Conservation (phyloP, 169 alveolate species). For the Eimeria sp. region DNA sequence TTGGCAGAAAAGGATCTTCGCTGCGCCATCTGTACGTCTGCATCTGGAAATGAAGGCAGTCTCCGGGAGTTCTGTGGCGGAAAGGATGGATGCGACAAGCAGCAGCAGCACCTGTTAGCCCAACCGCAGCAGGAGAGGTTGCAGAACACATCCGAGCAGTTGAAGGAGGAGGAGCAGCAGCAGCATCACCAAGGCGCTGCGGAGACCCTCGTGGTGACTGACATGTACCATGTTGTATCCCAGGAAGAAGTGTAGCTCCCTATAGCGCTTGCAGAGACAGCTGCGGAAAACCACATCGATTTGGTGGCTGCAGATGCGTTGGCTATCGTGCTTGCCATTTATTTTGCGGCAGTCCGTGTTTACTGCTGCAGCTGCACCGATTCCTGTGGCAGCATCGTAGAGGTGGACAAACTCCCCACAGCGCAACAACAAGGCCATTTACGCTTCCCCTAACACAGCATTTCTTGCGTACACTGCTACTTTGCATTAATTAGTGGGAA, state of each 20-base stretch:
- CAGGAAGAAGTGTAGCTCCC: slow-evolving; percentile 39
- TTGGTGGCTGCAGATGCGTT: neutral
- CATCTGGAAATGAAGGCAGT: slow-evolving; percentile 20
- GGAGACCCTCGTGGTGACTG: neutral
- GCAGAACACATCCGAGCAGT: neutral
- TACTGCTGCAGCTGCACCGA: neutral
- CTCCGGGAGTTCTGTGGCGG: slow-evolving; percentile 13
- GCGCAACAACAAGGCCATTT: neutral
- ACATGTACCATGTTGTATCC: neutral
- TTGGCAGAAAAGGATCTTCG: slow-evolving; percentile 52
- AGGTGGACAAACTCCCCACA: neutral
- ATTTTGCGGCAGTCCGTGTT: neutral
- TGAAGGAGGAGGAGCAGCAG: neutral
- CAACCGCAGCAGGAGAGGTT: slow-evolving; percentile 3
- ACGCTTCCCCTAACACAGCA: neutral
- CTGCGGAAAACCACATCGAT: neutral
- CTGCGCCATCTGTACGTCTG: slow-evolving; percentile 51
- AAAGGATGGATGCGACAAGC: slow-evolving; percentile 48
- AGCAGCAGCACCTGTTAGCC: neutral
- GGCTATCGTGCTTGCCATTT: neutral
- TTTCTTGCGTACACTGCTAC: neutral
- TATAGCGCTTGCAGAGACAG: neutral
- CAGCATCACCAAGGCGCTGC: neutral
- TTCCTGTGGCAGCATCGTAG: neutral
- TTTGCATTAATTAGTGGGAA: neutral